These are phyloP conservation scores for Geotrichum reessii DNA, from an alignment of 1,139 yeast species.

Conservation along the genomic window DNA sequence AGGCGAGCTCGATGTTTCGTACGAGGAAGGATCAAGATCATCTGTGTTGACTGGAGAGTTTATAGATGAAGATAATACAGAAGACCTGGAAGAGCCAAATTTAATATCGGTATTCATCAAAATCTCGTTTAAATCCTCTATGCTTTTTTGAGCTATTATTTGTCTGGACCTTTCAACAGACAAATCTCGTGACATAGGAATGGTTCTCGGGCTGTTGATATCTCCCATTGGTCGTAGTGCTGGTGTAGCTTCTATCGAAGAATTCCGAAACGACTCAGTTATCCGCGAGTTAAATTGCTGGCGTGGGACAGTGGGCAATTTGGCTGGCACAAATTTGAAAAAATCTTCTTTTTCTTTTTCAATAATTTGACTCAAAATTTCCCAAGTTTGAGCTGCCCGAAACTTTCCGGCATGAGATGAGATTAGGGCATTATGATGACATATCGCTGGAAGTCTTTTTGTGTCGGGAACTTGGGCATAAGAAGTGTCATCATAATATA, in stretches of 20 bases:
- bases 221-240: slow-evolving; percentile 13
- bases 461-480: slow-evolving; percentile 35
- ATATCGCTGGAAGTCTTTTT: slow-evolving; percentile 44
- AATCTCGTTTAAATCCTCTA: background rate
- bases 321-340: slow-evolving; percentile 13
- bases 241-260: slow-evolving; percentile 18
- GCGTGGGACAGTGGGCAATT: slow-evolving; percentile 15
- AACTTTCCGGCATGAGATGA: slow-evolving; percentile 51
- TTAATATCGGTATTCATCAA: background rate
- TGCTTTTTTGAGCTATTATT: background rate
- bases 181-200: background rate
- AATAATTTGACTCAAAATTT: slow-evolving; percentile 52
- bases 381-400: slow-evolving; percentile 67
- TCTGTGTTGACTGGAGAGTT: slow-evolving; percentile 5
- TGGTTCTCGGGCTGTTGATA: background rate
- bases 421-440: slow-evolving; percentile 53
- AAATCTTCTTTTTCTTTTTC: slow-evolving; percentile 40
- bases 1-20: slow-evolving; percentile 6
- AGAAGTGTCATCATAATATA: slow-evolving; percentile 24
- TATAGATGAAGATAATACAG: slow-evolving; percentile 1
- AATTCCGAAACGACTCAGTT: slow-evolving; percentile 17
- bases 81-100: background rate
- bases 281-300: slow-evolving; percentile 18
- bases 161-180: slow-evolving; percentile 8
- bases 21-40: slow-evolving; percentile 10